Conservation (phyloP, 805 yeast genomes). For the Pichia nakasei region DNA sequence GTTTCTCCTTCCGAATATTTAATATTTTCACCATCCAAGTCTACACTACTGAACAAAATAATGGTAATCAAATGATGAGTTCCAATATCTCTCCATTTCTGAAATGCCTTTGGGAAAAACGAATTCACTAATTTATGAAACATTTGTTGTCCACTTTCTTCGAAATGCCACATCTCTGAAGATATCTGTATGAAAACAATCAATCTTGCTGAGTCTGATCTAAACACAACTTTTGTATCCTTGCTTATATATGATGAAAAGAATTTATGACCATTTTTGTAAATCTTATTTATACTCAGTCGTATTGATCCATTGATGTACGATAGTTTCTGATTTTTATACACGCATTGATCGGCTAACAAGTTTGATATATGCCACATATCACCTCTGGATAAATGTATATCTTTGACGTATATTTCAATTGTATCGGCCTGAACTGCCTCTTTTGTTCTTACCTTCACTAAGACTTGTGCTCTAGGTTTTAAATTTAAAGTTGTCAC, state of each 20-base stretch:
- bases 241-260: constrained; percentile 71
- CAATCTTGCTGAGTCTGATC: constrained; percentile 85
- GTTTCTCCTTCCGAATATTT: constrained; percentile 62
- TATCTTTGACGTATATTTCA: constrained; percentile 73
- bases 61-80: constrained; percentile 90
- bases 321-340: constrained; percentile 53
- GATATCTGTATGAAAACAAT: constrained; percentile 82
- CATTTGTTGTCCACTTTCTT: constrained; percentile 90
- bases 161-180: constrained; percentile 97
- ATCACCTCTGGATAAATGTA: constrained; percentile 77
- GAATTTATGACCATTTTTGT: constrained; percentile 55
- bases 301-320: constrained; percentile 54
- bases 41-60: constrained; percentile 78
- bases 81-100: constrained; percentile 76
- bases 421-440: constrained; percentile 70
- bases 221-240: constrained; percentile 69
- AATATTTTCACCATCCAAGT: constrained; percentile 31
- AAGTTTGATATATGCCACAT: constrained; percentile 79
- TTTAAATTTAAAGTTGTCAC: constrained; percentile 56
- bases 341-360: constrained; percentile 55
- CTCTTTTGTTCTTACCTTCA: constrained; percentile 37
- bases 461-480: constrained; percentile 55
- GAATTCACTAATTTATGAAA: constrained; percentile 88
- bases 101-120: constrained; percentile 82
- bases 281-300: constrained; percentile 54